Evolutionary conservation across 805 yeast species (phyloP).

Genomic region (Teunomyces aglyptinius): DNA sequence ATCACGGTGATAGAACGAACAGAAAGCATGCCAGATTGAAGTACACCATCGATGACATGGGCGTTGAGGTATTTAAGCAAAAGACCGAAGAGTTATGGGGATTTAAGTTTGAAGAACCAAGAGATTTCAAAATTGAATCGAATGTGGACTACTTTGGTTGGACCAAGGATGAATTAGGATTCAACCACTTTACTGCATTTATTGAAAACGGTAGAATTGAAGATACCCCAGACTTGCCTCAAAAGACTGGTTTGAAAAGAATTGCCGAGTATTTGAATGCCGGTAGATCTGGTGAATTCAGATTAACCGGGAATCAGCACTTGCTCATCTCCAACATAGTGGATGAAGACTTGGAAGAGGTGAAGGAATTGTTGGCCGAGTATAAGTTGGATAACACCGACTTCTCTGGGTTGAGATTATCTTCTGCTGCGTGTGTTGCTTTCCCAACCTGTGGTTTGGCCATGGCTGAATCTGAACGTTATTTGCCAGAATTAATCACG

Average conservation of each 20-base stretch:
- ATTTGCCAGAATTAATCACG: slow-evolving; percentile 75
- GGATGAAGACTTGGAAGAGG: slow-evolving; percentile 60
- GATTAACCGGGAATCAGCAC: slow-evolving; percentile 96
- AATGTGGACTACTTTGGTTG: slow-evolving; percentile 93
- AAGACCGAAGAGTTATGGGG: slow-evolving; percentile 87
- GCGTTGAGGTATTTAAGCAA: slow-evolving; percentile 75
- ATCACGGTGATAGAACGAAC: slow-evolving; percentile 89
- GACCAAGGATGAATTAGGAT: slow-evolving; percentile 80
- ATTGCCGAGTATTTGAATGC: slow-evolving; percentile 68
- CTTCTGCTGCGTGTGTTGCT: slow-evolving; percentile 96
- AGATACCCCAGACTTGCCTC: slow-evolving; percentile 86
- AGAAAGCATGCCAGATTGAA: slow-evolving; percentile 97
- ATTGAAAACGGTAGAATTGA: slow-evolving; percentile 96
- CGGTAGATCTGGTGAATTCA: slow-evolving; percentile 69
- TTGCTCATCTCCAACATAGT: slow-evolving; percentile 70
- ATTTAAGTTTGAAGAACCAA: slow-evolving; percentile 65
- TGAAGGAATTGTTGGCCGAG: slow-evolving; percentile 64
- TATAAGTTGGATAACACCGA: slow-evolving; percentile 82
- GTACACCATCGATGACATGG: slow-evolving; percentile 93
- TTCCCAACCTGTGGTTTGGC: slow-evolving; percentile 99
- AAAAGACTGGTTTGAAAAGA: slow-evolving; percentile 79
- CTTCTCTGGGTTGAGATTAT: slow-evolving; percentile 79
- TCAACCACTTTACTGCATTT: slow-evolving; percentile 88
- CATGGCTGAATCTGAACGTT: slow-evolving; percentile 97
- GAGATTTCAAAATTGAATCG: slow-evolving; percentile 74